These are phyloP conservation scores for Sphagnum magellanicum DNA, from an alignment of 228 moss, liverwort and hornwort species.

Conservation along the genomic window DNA sequence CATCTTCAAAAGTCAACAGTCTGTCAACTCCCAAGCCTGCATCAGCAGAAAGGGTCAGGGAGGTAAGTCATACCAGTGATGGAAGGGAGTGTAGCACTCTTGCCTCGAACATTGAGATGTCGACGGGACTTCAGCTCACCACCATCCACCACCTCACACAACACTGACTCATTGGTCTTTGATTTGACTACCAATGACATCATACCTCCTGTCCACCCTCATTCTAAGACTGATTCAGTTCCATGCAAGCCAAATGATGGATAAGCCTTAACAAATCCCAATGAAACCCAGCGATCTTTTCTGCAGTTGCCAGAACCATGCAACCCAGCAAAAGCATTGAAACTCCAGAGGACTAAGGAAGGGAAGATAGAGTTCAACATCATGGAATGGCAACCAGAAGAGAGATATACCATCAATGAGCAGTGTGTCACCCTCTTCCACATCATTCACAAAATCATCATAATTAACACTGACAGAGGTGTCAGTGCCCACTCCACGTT, in stretches of 20 bases:
- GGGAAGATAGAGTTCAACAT: no score
- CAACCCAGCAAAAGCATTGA: no score
- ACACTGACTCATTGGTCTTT: constrained; percentile 69
- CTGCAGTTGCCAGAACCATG: no score
- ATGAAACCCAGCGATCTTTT: no score
- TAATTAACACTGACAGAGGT: constrained; percentile 93
- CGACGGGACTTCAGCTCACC: constrained; percentile 97
- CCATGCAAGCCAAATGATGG: no score
- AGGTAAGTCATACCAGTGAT: constrained; percentile 58
- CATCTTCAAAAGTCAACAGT: no score
- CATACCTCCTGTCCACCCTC: constrained; percentile 79
- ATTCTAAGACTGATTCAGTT: background rate
- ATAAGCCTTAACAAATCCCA: no score
- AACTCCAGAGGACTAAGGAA: no score
- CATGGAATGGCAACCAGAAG: background rate
- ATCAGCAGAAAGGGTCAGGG: no score
- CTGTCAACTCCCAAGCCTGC: no score
- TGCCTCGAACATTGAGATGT: constrained; percentile 95
- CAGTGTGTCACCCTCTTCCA: constrained; percentile 73
- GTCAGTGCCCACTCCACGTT: constrained; percentile 88
- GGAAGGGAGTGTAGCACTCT: constrained; percentile 96
- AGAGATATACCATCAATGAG: constrained; percentile 78
- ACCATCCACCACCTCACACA: constrained; percentile 90
- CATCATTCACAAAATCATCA: constrained; percentile 93
- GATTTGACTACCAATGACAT: constrained; percentile 90